Conservation (phyloP, 2,329 filamentous ascomycete genomes). For the Blastomyces gilchristii region DNA sequence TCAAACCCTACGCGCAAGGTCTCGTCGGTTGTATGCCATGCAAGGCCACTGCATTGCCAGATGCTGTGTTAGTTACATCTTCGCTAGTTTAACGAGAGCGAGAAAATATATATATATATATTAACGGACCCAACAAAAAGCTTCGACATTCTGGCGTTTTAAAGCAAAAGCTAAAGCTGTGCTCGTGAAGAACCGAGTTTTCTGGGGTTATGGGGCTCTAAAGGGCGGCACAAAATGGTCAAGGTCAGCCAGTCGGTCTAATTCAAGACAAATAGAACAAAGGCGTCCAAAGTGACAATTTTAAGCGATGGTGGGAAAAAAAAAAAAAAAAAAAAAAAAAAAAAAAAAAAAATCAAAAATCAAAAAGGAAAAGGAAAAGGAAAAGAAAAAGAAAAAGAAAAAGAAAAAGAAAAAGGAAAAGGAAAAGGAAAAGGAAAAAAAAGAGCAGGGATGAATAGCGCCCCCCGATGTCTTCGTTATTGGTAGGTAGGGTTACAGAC, state of each 20-base stretch:
- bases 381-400: too few relatives aligned
- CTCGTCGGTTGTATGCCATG: constrained; percentile 92
- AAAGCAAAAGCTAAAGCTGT: constrained; percentile 1
- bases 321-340: too few relatives aligned
- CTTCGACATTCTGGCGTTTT: constrained; percentile 59
- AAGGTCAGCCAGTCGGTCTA: neutral
- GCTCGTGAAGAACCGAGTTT: neutral
- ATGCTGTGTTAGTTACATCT: constrained; percentile 15
- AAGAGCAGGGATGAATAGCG: neutral
- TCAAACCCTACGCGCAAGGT: constrained; percentile 85
- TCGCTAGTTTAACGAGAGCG: constrained; percentile 7
- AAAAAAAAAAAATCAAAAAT: neutral
- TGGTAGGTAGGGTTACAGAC: too few relatives aligned
- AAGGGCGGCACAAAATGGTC: neutral
- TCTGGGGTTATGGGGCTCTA: neutral
- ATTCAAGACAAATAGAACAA: neutral
- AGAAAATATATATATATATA: constrained; percentile 14
- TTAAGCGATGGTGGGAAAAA: neutral
- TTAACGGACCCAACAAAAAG: constrained; percentile 78
- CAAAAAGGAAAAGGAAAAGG: too few relatives aligned
- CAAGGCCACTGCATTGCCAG: constrained; percentile 60
- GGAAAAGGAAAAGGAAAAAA: neutral
- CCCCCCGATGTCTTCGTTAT: too few relatives aligned
- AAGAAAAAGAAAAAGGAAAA: too few relatives aligned
- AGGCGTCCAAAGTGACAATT: neutral